phyloP scores from a whole-genome alignment of 2,329 filamentous ascomycete genomes.

The Apiospora hydei region DNA sequence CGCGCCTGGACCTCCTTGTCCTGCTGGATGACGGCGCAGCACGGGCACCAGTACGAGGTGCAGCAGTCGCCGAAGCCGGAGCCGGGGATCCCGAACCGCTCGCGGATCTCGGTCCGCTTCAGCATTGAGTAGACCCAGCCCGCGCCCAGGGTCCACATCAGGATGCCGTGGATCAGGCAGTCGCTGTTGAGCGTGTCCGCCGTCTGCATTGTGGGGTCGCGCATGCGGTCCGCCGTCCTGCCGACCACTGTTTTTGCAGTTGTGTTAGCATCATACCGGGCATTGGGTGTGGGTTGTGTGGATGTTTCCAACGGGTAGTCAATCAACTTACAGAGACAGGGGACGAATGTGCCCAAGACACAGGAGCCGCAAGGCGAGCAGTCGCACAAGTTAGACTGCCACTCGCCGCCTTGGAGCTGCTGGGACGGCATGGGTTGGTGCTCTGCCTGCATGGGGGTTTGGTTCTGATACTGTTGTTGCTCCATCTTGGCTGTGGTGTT shows the following conservation, averaged over 20 bases:
- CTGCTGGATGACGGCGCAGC: conserved; percentile 65
- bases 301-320: background rate
- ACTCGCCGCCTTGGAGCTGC: conserved; percentile 29
- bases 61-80: conserved; percentile 57
- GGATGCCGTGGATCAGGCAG: conserved; percentile 48
- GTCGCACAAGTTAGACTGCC: conserved; percentile 45
- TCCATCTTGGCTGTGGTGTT: background rate
- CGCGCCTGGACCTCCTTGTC: conserved; percentile 58
- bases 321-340: conserved; percentile 52
- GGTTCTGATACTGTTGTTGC: conserved; percentile 7
- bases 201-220: conserved; percentile 50
- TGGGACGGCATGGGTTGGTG: background rate
- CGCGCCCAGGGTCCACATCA: conserved; percentile 49
- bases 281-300: background rate
- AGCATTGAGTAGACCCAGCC: conserved; percentile 57
- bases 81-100: conserved; percentile 61
- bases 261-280: background rate
- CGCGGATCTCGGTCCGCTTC: conserved; percentile 61
- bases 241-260: conserved; percentile 47
- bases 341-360: conserved; percentile 48
- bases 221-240: conserved; percentile 52
- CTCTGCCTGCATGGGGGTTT: background rate
- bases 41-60: conserved; percentile 58
- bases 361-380: conserved; percentile 51
- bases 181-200: conserved; percentile 51